Conservation (phyloP, 306 rosid species). For the Sicyos baderoa region DNA sequence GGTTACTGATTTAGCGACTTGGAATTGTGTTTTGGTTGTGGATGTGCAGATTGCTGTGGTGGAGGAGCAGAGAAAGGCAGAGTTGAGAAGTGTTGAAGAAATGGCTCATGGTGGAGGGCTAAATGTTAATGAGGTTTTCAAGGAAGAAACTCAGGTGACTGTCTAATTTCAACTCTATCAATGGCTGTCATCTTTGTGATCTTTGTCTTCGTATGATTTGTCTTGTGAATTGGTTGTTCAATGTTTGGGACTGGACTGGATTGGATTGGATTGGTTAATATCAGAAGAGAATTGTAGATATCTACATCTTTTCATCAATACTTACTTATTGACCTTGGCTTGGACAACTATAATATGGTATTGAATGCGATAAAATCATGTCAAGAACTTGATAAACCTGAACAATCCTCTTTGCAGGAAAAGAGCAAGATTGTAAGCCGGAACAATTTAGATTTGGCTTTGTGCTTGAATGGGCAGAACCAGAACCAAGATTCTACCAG, state of each 20-base stretch:
- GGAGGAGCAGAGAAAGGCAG: conserved; percentile 56
- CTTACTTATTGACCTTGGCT: background rate
- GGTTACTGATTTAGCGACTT: background rate
- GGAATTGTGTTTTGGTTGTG: conserved; percentile 12
- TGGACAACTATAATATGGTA: background rate
- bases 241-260: background rate
- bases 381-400: background rate
- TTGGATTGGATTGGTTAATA: too few species aligned
- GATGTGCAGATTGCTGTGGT: conserved; percentile 62
- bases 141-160: conserved; percentile 47
- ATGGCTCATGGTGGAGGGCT: conserved; percentile 27
- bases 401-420: conserved; percentile 13
- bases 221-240: background rate
- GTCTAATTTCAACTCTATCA: background rate
- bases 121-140: conserved; percentile 34
- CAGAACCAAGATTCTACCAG: background rate
- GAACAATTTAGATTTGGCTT: conserved; percentile 17
- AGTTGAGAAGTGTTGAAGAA: conserved; percentile 33
- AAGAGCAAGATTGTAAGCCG: background rate
- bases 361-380: background rate
- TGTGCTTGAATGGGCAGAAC: conserved; percentile 20
- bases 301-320: background rate
- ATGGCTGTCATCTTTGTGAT: background rate
- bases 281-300: background rate
- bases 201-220: background rate